Evolutionary conservation across 306 rosid species (phyloP).

Genomic region (Parietaria judaica): DNA sequence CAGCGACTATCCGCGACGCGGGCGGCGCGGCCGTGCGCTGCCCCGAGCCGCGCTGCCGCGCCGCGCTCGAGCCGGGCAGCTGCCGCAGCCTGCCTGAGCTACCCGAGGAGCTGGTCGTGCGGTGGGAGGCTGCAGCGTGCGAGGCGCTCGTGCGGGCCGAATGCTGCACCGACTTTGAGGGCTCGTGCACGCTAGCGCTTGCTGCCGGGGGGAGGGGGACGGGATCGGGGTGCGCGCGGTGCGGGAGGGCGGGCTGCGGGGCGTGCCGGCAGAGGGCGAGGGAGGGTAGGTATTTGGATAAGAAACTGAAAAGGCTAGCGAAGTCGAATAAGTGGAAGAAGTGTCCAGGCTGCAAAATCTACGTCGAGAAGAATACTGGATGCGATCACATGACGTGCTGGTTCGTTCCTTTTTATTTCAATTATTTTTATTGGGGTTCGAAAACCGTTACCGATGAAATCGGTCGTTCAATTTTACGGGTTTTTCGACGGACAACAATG

Average conservation of each 20-base stretch:
- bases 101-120: constrained; percentile 10
- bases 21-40: constrained; percentile 21
- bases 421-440: not conserved
- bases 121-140: constrained; percentile 39
- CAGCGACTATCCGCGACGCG: constrained; percentile 22
- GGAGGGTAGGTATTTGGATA: not conserved
- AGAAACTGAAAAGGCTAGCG: not conserved
- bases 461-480: too few species aligned
- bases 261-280: not conserved
- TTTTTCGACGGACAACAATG: too few species aligned
- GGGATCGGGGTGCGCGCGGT: constrained; percentile 27
- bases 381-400: not conserved
- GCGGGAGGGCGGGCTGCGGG: constrained; percentile 33
- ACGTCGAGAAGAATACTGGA: not conserved
- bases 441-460: too few species aligned
- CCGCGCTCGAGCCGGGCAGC: constrained; percentile 15
- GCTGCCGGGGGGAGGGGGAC: not conserved
- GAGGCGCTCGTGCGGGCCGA: constrained; percentile 15
- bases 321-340: not conserved
- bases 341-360: constrained; percentile 5
- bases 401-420: not conserved
- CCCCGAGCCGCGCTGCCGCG: constrained; percentile 27
- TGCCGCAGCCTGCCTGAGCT: constrained; percentile 23
- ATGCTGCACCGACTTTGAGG: constrained; percentile 34
- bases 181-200: constrained; percentile 26